Conservation (phyloP, 371 early-diverging fungal species). For the Smittium culicis region DNA sequence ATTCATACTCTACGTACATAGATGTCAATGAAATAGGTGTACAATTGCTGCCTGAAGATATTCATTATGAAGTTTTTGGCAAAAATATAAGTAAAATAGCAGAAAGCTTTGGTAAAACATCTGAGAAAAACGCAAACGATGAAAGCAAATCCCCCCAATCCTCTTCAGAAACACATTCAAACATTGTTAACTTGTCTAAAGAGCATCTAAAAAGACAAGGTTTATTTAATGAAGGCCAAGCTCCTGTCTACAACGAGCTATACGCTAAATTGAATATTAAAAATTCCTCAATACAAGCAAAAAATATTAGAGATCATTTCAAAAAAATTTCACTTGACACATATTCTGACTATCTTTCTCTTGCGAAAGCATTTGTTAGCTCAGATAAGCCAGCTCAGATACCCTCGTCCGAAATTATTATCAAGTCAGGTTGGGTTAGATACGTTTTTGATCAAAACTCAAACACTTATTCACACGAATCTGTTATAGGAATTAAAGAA, state of each 20-base stretch:
- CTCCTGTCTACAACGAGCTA: constrained; percentile 38
- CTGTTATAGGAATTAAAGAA: constrained; percentile 36
- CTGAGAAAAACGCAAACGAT: no score
- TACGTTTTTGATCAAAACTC: constrained; percentile 32
- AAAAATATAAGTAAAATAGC: background rate
- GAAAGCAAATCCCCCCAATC: no score
- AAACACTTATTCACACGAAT: constrained; percentile 17
- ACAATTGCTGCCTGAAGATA: constrained; percentile 8
- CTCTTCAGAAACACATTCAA: background rate
- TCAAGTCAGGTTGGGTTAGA: constrained; percentile 55
- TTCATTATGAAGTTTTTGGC: constrained; percentile 7
- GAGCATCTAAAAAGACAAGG: constrained; percentile 43
- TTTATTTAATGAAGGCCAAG: constrained; percentile 13
- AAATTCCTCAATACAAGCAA: constrained; percentile 36
- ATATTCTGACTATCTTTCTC: constrained; percentile 36
- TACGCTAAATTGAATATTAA: constrained; percentile 29
- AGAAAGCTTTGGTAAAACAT: background rate
- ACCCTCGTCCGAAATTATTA: constrained; percentile 35
- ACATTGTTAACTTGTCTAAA: background rate
- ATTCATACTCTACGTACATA: background rate
- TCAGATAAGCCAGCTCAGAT: constrained; percentile 39
- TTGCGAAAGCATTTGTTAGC: constrained; percentile 37
- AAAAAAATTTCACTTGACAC: constrained; percentile 50
- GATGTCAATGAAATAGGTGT: constrained; percentile 7
- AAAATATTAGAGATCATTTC: constrained; percentile 70